phyloP scores from a whole-genome alignment of 2,329 filamentous ascomycete species.

The Curvularia hawaiiensis region DNA sequence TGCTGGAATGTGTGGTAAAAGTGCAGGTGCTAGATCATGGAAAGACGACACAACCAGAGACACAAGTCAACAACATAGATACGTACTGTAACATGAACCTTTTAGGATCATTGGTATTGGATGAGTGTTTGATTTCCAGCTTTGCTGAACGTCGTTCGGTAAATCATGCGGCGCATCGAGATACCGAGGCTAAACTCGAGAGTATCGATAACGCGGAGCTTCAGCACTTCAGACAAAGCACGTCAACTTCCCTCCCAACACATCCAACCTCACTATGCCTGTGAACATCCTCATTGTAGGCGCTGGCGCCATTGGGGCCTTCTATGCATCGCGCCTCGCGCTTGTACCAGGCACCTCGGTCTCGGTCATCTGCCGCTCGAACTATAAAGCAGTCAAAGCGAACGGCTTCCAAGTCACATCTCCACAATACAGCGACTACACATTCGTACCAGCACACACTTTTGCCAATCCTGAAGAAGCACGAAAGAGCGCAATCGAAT shows the following conservation, averaged over 20 bases:
- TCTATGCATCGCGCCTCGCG: constrained; percentile 72
- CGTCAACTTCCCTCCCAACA: constrained; percentile 1
- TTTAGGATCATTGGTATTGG: neutral
- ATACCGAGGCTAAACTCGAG: constrained; percentile 21
- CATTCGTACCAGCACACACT: constrained; percentile 65
- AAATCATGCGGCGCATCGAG: neutral
- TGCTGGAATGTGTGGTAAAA: neutral
- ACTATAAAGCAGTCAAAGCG: constrained; percentile 67
- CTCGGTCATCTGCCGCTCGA: constrained; percentile 75
- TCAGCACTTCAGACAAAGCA: constrained; percentile 6
- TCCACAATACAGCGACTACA: constrained; percentile 70
- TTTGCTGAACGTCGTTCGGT: neutral
- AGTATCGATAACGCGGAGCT: constrained; percentile 9
- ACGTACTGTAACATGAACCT: neutral
- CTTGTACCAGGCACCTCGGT: constrained; percentile 62
- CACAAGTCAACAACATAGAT: neutral
- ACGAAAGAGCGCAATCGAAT: constrained; percentile 51
- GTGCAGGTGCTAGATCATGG: neutral
- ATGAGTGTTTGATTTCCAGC: neutral
- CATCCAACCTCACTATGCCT: constrained; percentile 26
- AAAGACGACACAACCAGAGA: neutral
- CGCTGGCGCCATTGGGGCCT: constrained; percentile 73
- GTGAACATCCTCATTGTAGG: constrained; percentile 69
- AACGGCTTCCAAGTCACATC: constrained; percentile 69
- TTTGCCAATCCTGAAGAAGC: constrained; percentile 67